Conservation (phyloP, 176 grass and related monocot genomes). For the Elaeis guineensis region DNA sequence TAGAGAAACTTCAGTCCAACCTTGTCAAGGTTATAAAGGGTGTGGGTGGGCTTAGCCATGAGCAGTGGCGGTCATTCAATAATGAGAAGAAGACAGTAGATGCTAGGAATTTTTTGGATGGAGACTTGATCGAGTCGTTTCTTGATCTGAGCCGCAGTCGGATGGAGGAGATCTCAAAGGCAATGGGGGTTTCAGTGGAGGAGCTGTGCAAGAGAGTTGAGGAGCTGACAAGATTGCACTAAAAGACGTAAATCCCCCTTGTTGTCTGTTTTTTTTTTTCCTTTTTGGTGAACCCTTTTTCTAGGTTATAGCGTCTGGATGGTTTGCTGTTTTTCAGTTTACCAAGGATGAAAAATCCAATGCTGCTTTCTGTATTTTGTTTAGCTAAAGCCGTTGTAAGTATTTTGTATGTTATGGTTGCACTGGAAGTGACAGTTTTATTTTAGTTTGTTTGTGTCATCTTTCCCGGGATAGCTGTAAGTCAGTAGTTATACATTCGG, state of each 20-base stretch:
- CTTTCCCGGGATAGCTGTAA: no score
- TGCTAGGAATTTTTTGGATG: conserved; percentile 69
- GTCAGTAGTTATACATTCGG: no score
- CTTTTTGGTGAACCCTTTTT: no score
- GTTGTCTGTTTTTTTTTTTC: no score
- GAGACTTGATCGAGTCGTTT: conserved; percentile 86
- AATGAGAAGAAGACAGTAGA: conserved; percentile 63
- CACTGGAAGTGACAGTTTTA: no score
- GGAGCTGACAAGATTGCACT: conserved; percentile 89
- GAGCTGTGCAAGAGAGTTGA: conserved; percentile 88
- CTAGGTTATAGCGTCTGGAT: no score
- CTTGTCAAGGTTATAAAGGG: conserved; percentile 86
- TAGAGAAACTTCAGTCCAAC: conserved; percentile 72
- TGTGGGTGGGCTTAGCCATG: conserved; percentile 70
- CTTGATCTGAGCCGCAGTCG: conserved; percentile 60
- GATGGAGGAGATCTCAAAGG: conserved; percentile 81
- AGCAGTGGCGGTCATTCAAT: conserved; percentile 81
- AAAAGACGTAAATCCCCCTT: neutral
- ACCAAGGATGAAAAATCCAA: no score
- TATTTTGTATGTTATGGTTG: no score
- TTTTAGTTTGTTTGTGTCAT: no score
- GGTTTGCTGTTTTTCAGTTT: no score
- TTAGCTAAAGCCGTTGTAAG: no score
- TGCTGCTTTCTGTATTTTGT: no score
- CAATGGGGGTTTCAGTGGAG: conserved; percentile 50